Evolutionary conservation across 2,329 filamentous ascomycete species (phyloP), one percentile per base, ranked within the genome.

Genomic region (Cordyceps tenuipes): DNA sequence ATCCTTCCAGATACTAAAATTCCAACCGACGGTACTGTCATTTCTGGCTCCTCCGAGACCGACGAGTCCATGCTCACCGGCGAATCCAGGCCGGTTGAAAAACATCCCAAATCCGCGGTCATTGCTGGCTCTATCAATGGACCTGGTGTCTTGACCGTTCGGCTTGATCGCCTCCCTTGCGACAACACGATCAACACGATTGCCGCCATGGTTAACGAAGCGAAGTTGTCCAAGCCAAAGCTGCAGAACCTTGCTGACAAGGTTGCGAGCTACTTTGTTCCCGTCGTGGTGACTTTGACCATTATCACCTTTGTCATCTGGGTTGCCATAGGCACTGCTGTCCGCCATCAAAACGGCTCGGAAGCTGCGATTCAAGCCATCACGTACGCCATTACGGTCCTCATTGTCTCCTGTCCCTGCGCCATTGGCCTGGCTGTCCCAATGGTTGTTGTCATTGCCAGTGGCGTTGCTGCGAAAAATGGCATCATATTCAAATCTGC

Each of bases 11-110:
- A 91, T 21, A 72, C 74, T 0, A 69, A 67, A 0, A 75, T 91
- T 4, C 81, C 83, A 0, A 92, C 89, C 0, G 90, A 94, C 64
- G 90, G 89, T 0, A 80, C 77, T 0, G 80, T 93, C 0, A 62
- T 86, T 0, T 72, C 73, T 2, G 89, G 89, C 0, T 75, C 73
- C 0, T 86, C 83, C 0, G 88, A 90, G 61, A 78, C 91, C 0
- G 82, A 93, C 66, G 90, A 93, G 68, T 89, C 88, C 0, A 89
- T 90, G 83, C 71, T 93, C 9, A 93, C 89, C 0, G 89, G 89
- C 0, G 90, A 94, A 68, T 78, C 82, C 0, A 71, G 71, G 0
- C 84, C 82, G 0, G 79, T 90, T 0, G 76, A 76, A 5, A 92
- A 92, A 67, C 62, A 70, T 0, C 56, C 72, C 0, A 79, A 79